Evolutionary conservation across 192 early-diverging fungal species (phyloP).

Genomic region (Dimargaris verticillata): DNA sequence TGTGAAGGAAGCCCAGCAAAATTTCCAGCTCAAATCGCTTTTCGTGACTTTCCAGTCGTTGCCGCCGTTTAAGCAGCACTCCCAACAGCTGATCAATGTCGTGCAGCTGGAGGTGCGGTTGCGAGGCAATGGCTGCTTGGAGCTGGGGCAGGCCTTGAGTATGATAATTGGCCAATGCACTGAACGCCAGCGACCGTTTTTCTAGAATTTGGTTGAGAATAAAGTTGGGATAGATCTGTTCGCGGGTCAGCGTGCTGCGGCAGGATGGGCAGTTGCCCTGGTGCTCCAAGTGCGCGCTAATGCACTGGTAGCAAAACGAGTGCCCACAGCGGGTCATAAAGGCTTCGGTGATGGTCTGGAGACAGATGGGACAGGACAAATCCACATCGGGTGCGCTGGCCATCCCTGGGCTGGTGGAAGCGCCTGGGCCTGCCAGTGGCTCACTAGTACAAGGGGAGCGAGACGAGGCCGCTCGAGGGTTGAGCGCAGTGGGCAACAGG

Average conservation of each 20-base stretch:
- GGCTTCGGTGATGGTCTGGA: slow-evolving; percentile 48
- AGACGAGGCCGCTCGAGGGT: no score
- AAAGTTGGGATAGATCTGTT: slow-evolving; percentile 76
- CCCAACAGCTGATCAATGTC: slow-evolving; percentile 47
- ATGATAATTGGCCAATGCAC: not conserved
- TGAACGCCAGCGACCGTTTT: slow-evolving; percentile 5
- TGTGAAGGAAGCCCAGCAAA: slow-evolving; percentile 45
- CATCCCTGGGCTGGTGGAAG: no score
- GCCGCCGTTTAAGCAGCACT: slow-evolving; percentile 43
- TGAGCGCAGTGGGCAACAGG: no score
- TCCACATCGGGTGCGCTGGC: not conserved
- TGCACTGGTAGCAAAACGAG: slow-evolving; percentile 71
- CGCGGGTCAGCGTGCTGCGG: slow-evolving; percentile 28
- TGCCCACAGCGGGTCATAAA: slow-evolving; percentile 72
- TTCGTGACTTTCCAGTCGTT: slow-evolving; percentile 34
- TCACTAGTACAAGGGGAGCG: no score
- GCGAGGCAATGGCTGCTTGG: not conserved
- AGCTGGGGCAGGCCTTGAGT: slow-evolving; percentile 2
- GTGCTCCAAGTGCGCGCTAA: slow-evolving; percentile 41
- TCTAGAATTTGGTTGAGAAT: slow-evolving; percentile 26
- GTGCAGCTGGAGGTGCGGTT: slow-evolving; percentile 10
- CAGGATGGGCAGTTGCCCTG: slow-evolving; percentile 57
- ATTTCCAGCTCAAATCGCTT: slow-evolving; percentile 38
- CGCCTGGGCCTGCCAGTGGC: no score
- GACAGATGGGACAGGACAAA: slow-evolving; percentile 49